Base-by-base conservation (phyloP, 495 filamentous ascomycete species). In the Evernia prunastri region DNA sequence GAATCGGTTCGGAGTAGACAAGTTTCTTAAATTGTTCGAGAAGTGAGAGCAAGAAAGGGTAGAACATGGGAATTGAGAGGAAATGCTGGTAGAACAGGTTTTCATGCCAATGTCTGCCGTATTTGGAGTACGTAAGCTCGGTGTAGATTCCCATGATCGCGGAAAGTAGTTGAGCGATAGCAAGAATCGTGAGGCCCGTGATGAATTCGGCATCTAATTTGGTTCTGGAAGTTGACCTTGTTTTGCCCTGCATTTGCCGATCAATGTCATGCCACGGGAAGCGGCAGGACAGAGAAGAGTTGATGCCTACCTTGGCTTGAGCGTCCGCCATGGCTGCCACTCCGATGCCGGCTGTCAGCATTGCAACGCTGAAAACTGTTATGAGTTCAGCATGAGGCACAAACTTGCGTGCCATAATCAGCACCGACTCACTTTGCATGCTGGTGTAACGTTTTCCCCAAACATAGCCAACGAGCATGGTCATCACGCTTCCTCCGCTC, bases 141-240 rank as follows among this genome's bases (percentile, higher is more conserved):
- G 91, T 91, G 75, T 96, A 99, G 40, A 96, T 82, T 45, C 94
- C 94, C 86, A 97, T 97, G 66, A 92, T 89, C 43, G 94, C 91
- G 29, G 91, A 96, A 40, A 97, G 78, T 9, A 96, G 73, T 76
- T 97, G 95, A 4, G 94, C 94, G 62, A 96, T 67, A 56, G 93
- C 89, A 45, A 99, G 85, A 56, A 99, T 87, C 3, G 77, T 76
- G 29, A 99, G 88, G 2, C 95, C 94, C 1, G 81, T 86, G n/a
- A 85, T 75, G 61, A 94, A 91, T 56, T 66, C 66, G 51, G 62
- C 35, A 61, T 67, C 61, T 23, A 66, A 10, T 20, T 33, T 54
- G 56, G 63, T 17, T 42, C 65, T 45, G 37, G 65, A 63, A 10
- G 43, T 37, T 8, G 67, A 56, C 27, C 43, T 54, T 31, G 72